These are phyloP conservation scores for Vitis labrusca DNA, from an alignment of 164 flowering plant genomes.

Conservation along the genomic window DNA sequence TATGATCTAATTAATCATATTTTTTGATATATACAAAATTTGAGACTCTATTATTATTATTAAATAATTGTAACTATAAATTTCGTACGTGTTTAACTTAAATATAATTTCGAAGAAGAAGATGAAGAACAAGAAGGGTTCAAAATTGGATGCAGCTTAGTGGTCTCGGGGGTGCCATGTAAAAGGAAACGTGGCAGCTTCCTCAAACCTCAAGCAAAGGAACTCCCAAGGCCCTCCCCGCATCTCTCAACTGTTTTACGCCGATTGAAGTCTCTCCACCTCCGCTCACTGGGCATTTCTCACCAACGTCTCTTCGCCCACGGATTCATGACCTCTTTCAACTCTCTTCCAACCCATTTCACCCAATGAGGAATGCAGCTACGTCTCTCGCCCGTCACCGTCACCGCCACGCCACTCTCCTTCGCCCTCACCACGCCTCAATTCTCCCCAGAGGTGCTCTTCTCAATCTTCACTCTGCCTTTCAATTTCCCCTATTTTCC, in stretches of 20 bases:
- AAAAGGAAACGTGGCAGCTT: slow-evolving; percentile 18
- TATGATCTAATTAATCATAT: too few species aligned
- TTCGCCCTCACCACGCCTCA: slow-evolving; percentile 8
- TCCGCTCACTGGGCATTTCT: slow-evolving; percentile 8
- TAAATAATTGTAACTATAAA: too few species aligned
- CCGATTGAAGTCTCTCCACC: neutral
- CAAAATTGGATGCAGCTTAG: neutral
- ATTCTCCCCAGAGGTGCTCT: slow-evolving; percentile 20
- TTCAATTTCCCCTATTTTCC: slow-evolving; percentile 3
- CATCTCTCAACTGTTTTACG: neutral
- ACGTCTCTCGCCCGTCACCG: slow-evolving; percentile 27
- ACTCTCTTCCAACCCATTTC: neutral
- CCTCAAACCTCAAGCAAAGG: slow-evolving; percentile 5
- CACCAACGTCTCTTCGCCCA: slow-evolving; percentile 16
- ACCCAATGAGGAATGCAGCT: slow-evolving; percentile 45
- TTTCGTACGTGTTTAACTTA: too few species aligned
- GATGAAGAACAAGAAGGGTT: too few species aligned
- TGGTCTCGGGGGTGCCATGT: slow-evolving; percentile 14
- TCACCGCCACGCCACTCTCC: slow-evolving; percentile 17
- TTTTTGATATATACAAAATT: too few species aligned
- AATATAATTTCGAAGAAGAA: too few species aligned
- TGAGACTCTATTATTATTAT: too few species aligned
- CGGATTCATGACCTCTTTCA: slow-evolving; percentile 2
- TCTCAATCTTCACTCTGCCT: neutral
- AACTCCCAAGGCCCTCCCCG: neutral